These are phyloP conservation scores for Testicularia cyperi DNA, from an alignment of 1,284 basidiomycete genomes.

Conservation along the genomic window DNA sequence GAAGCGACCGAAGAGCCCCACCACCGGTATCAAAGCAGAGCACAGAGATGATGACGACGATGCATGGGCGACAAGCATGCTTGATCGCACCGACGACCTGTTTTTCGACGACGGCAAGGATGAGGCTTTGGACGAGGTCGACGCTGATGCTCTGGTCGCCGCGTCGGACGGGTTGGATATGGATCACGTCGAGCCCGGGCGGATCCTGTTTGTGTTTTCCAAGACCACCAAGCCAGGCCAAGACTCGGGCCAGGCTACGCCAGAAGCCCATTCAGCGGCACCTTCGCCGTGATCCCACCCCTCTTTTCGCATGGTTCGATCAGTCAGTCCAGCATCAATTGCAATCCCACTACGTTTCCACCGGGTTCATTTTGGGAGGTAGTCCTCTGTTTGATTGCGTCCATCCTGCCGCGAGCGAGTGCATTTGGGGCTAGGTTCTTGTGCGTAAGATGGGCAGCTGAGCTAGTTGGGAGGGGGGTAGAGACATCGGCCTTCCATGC, in stretches of 20 bases:
- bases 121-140: slow-evolving; percentile 4
- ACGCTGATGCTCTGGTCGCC: background rate
- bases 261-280: too few relatives aligned
- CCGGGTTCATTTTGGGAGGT: too few relatives aligned
- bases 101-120: slow-evolving; percentile 7
- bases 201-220: slow-evolving; percentile 36
- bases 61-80: slow-evolving; percentile 23
- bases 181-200: slow-evolving; percentile 19
- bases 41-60: slow-evolving; percentile 5
- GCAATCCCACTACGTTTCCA: too few relatives aligned
- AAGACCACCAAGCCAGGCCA: too few relatives aligned
- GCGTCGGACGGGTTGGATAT: slow-evolving; percentile 7
- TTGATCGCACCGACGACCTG: slow-evolving; percentile 17
- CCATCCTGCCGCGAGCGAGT: too few relatives aligned
- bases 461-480: slow-evolving; percentile 26
- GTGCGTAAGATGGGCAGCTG: too few relatives aligned
- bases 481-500: slow-evolving; percentile 70
- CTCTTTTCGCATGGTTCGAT: too few relatives aligned
- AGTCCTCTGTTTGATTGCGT: too few relatives aligned
- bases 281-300: too few relatives aligned
- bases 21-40: slow-evolving; percentile 6
- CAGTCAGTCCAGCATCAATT: too few relatives aligned
- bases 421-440: too few relatives aligned
- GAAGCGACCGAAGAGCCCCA: background rate
- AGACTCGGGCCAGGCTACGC: too few relatives aligned